Evolutionary conservation across 352 stramenopile genomes (phyloP).

Genomic region (Phytophthora sojae): DNA sequence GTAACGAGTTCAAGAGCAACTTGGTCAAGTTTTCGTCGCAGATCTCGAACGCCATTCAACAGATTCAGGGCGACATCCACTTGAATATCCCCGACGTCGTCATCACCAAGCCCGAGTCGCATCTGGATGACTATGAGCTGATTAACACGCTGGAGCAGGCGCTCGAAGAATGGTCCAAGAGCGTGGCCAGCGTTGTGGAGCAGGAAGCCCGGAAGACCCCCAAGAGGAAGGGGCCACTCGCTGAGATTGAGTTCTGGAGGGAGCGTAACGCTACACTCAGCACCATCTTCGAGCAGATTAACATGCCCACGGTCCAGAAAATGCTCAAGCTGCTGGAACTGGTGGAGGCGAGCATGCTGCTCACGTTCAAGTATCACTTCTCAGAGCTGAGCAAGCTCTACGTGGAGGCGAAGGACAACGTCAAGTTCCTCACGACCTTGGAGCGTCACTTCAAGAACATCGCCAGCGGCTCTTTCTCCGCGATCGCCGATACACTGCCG

Average conservation of each 20-base stretch:
- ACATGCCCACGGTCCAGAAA: slow-evolving; percentile 94
- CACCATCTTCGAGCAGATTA: slow-evolving; percentile 97
- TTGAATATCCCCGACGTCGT: slow-evolving; percentile 93
- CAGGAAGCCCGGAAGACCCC: slow-evolving; percentile 89
- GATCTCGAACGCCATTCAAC: slow-evolving; percentile 93
- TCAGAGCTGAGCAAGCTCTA: slow-evolving; percentile 95
- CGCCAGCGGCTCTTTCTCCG: slow-evolving; percentile 87
- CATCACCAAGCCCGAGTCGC: slow-evolving; percentile 88
- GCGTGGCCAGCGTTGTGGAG: slow-evolving; percentile 90
- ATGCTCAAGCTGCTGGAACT: slow-evolving; percentile 95
- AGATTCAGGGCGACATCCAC: slow-evolving; percentile 95
- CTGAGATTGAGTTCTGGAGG: slow-evolving; percentile 97
- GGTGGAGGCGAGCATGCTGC: slow-evolving; percentile 90
- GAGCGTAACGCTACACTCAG: slow-evolving; percentile 94
- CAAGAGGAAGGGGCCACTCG: slow-evolving; percentile 91
- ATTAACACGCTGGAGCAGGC: slow-evolving; percentile 91
- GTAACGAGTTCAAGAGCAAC: slow-evolving; percentile 92
- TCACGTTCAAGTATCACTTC: slow-evolving; percentile 96
- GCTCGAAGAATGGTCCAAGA: slow-evolving; percentile 94
- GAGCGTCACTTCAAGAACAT: slow-evolving; percentile 98
- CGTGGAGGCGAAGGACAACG: slow-evolving; percentile 96
- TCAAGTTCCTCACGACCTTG: slow-evolving; percentile 97
- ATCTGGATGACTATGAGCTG: slow-evolving; percentile 88
- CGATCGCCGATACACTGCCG: slow-evolving; percentile 93
- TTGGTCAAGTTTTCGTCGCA: slow-evolving; percentile 94